A percentile compares a stretch with the other conserved stretches of the same genome.
Evolutionary conservation across 139 green algal species (phyloP).

Genomic region (Astrephomene gubernaculifera): DNA sequence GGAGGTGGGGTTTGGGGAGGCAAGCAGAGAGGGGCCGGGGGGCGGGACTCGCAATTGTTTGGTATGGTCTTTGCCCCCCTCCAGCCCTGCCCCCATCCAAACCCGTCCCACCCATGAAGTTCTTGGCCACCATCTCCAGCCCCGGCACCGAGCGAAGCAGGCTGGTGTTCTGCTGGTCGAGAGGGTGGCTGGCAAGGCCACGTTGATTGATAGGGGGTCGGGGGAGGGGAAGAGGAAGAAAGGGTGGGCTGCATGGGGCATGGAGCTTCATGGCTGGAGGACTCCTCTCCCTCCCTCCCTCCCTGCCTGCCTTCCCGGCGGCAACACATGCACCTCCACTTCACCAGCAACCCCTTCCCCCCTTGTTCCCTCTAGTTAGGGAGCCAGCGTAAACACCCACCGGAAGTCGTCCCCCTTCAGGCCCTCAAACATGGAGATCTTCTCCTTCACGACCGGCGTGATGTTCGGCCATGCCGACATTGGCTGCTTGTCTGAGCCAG

Average conservation of each 20-base stretch:
- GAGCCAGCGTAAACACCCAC: no score
- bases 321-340: no score
- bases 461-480: slow-evolving; percentile 40
- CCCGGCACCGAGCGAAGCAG: slow-evolving; percentile 88
- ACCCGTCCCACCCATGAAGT: slow-evolving; percentile 67
- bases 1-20: no score
- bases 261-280: no score
- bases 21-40: no score
- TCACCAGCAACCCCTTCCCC: no score
- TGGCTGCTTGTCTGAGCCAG: slow-evolving; percentile 17
- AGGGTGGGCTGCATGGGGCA: no score
- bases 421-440: slow-evolving; percentile 43
- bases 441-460: slow-evolving; percentile 33
- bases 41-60: no score
- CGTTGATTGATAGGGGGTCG: no score
- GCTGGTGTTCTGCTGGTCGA: slow-evolving; percentile 96
- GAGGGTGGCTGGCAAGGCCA: slow-evolving; percentile 79
- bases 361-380: no score
- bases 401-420: slow-evolving; percentile 59
- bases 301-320: no score
- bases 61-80: neutral
- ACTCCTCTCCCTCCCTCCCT: no score
- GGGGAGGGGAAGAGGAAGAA: neutral
- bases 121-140: slow-evolving; percentile 83
- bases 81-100: neutral